A percentile compares a stretch with the other conserved stretches of the same genome.
Conservation (phyloP, 169 alveolate species). For the Cryptosporidium parvum region DNA sequence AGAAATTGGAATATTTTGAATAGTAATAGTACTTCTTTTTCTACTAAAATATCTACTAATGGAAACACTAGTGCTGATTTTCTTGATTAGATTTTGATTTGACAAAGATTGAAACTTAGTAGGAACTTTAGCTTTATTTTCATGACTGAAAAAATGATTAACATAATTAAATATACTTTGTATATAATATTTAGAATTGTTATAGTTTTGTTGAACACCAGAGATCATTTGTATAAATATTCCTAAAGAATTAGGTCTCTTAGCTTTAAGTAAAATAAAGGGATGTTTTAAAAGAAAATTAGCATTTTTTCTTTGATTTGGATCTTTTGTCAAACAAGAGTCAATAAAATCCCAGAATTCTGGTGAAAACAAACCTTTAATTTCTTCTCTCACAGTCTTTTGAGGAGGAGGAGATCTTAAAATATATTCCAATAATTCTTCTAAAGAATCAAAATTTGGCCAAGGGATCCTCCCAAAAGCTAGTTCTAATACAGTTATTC, state of each 20-base stretch:
- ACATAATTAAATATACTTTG: slow-evolving; percentile 10
- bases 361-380: slow-evolving; percentile 77
- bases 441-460: slow-evolving; percentile 71
- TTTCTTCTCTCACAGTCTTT: slow-evolving; percentile 25
- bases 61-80: neutral
- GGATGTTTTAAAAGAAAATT: slow-evolving; percentile 33
- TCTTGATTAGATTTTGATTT: slow-evolving; percentile 1
- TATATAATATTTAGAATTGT: neutral
- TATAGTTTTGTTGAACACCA: neutral
- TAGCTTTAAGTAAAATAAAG: neutral
- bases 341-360: slow-evolving; percentile 85
- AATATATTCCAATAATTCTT: neutral
- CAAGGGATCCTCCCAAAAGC: slow-evolving; percentile 94
- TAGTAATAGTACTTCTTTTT: slow-evolving; percentile 10
- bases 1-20: neutral
- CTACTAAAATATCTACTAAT: slow-evolving; percentile 51
- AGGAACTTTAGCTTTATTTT: neutral
- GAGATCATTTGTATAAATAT: neutral
- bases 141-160: neutral
- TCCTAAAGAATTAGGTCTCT: slow-evolving; percentile 4
- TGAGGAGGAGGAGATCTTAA: slow-evolving; percentile 68
- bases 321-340: slow-evolving; percentile 84
- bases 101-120: neutral
- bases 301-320: slow-evolving; percentile 79
- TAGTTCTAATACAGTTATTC: slow-evolving; percentile 90